Conservation (phyloP, 192 early-diverging fungal species). For the Coemansia sp. region DNA sequence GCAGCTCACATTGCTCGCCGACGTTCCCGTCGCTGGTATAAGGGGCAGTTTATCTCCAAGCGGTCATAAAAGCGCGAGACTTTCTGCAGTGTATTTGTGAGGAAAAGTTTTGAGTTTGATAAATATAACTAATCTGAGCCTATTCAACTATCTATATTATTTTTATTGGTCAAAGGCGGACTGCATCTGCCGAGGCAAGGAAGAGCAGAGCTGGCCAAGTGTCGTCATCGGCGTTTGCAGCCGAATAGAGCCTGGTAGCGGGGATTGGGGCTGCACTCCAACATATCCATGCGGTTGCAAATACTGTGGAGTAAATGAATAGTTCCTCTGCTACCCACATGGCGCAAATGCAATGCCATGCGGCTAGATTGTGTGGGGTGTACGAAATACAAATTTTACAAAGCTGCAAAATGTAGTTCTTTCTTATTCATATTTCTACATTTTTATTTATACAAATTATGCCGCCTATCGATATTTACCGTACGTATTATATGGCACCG, state of each 20-base stretch:
- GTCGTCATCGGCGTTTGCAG: slow-evolving; percentile 35
- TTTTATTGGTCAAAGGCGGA: slow-evolving; percentile 59
- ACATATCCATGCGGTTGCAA: slow-evolving; percentile 42
- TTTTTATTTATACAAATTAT: slow-evolving; percentile 7
- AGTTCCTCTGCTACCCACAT: not conserved
- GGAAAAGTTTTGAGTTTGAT: too few relatives aligned
- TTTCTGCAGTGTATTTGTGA: not conserved
- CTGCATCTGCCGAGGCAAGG: slow-evolving; percentile 38
- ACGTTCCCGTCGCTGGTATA: slow-evolving; percentile 12
- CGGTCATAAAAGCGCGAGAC: not conserved
- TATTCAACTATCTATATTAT: not conserved
- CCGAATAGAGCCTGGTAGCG: slow-evolving; percentile 40
- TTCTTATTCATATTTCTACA: not conserved
- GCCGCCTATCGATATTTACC: slow-evolving; percentile 26
- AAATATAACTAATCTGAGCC: not conserved
- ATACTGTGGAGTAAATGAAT: not conserved
- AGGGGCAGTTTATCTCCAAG: not conserved
- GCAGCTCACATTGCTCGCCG: slow-evolving; percentile 33
- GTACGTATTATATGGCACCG: slow-evolving; percentile 8
- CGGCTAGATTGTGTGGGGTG: not conserved
- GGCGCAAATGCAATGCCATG: not conserved
- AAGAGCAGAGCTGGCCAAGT: slow-evolving; percentile 8
- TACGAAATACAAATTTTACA: not conserved
- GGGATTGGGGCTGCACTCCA: slow-evolving; percentile 56
- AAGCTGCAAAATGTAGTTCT: not conserved